Conservation (phyloP, 345 rosid species). For the Gossypium ekmanianum region DNA sequence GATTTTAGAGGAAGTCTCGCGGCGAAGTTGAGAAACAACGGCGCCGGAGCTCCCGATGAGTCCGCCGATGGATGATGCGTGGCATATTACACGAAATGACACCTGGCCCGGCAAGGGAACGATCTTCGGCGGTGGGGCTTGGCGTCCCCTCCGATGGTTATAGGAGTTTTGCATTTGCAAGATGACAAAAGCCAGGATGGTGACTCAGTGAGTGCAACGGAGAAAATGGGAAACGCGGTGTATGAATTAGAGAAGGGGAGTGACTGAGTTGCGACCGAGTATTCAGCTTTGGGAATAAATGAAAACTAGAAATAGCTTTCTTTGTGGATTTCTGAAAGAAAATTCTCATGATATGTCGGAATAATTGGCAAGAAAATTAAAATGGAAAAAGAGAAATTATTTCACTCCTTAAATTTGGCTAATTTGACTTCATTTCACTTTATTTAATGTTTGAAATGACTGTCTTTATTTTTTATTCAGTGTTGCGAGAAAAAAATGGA, state of each 20-base stretch:
- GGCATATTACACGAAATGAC: slow-evolving; percentile 41
- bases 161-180: slow-evolving; percentile 27
- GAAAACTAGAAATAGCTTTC: not conserved
- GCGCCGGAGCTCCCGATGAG: slow-evolving; percentile 39
- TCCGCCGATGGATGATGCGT: slow-evolving; percentile 34
- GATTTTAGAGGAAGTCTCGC: slow-evolving; percentile 36
- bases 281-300: not conserved
- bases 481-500: too few relatives aligned
- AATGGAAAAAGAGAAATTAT: not conserved
- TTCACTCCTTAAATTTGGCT: too few relatives aligned
- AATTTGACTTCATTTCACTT: not conserved
- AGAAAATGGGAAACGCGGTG: not conserved
- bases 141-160: slow-evolving; percentile 9
- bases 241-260: not conserved
- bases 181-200: not conserved
- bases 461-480: not conserved
- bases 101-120: slow-evolving; percentile 26
- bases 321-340: not conserved
- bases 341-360: not conserved
- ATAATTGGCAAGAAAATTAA: not conserved
- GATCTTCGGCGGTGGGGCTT: slow-evolving; percentile 9
- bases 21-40: slow-evolving; percentile 30
- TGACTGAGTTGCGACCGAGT: not conserved
- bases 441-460: too few relatives aligned
- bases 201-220: not conserved